A percentile compares a stretch with the other conserved stretches of the same genome.
Conservation (phyloP, 2,329 filamentous ascomycete species). For the Aspergillus ochraceoroseus region DNA sequence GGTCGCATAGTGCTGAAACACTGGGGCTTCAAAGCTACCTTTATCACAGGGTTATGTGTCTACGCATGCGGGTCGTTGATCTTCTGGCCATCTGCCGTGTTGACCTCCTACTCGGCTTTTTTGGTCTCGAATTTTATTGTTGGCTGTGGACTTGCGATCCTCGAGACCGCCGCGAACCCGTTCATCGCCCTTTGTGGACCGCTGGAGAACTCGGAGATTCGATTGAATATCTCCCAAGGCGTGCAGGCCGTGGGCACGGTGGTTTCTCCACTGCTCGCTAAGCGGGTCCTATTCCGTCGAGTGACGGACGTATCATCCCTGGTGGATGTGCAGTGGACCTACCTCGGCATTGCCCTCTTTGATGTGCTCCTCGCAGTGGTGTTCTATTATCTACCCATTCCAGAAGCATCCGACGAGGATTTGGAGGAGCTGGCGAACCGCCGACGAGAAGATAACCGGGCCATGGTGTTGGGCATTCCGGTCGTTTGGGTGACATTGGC, state of each 20-base stretch:
- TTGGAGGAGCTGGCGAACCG: conserved; percentile 53
- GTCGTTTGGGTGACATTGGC: conserved; percentile 55
- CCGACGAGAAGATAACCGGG: conserved; percentile 47
- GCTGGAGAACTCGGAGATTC: conserved; percentile 55
- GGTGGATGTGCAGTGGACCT: conserved; percentile 61
- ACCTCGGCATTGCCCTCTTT: conserved; percentile 59
- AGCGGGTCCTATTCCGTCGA: conserved; percentile 54
- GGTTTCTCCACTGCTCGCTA: conserved; percentile 55
- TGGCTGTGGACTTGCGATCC: conserved; percentile 54
- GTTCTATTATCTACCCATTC: conserved; percentile 59
- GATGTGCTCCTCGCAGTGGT: conserved; percentile 54
- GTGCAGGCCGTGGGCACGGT: conserved; percentile 59
- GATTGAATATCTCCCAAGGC: conserved; percentile 57
- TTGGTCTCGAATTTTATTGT: conserved; percentile 60
- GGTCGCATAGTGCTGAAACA: conserved; percentile 53
- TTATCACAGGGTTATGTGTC: conserved; percentile 56
- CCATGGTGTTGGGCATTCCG: conserved; percentile 44
- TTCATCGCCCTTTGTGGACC: conserved; percentile 61
- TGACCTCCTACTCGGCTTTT: conserved; percentile 58
- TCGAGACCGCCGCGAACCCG: conserved; percentile 58
- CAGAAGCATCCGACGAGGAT: conserved; percentile 58
- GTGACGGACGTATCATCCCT: conserved; percentile 48
- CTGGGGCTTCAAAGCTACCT: conserved; percentile 60
- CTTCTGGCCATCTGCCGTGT: conserved; percentile 61
- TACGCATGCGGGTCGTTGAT: conserved; percentile 59